phyloP scores from a whole-genome alignment of 768 basidiomycete species.

The Boletus coccyginus region DNA sequence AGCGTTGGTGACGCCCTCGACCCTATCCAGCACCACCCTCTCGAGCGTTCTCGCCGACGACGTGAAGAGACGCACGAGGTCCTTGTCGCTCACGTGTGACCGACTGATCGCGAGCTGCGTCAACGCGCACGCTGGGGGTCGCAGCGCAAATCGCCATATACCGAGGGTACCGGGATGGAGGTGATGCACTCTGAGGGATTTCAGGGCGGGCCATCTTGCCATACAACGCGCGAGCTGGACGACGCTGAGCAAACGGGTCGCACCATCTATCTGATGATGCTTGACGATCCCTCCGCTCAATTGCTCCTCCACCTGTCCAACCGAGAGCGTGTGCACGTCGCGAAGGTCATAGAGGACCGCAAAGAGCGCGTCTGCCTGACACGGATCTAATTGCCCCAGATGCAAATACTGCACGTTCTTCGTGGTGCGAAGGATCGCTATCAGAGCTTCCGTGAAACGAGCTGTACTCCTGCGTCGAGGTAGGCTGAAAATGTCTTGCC shows the following conservation, averaged over 20 bases:
- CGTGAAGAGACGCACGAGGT: conserved; percentile 14
- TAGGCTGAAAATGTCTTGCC: not conserved
- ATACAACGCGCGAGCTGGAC: conserved; percentile 20
- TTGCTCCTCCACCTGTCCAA: conserved; percentile 4
- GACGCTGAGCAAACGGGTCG: conserved; percentile 7
- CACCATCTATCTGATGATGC: not conserved
- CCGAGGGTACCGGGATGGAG: conserved; percentile 11
- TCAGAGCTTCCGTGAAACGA: conserved; percentile 17
- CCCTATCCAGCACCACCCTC: conserved; percentile 13
- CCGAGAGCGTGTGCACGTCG: conserved; percentile 10
- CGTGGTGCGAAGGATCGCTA: conserved; percentile 16
- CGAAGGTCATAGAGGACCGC: conserved; percentile 6
- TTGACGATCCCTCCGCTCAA: not conserved
- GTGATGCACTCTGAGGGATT: conserved; percentile 12
- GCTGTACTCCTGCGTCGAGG: not conserved
- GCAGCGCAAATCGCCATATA: conserved; percentile 13
- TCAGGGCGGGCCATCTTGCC: conserved; percentile 14
- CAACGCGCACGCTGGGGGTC: conserved; percentile 15
- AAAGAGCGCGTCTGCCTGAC: conserved; percentile 11
- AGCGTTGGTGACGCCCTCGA: conserved; percentile 19
- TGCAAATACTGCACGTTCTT: conserved; percentile 17
- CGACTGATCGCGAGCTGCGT: conserved; percentile 17
- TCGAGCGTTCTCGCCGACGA: conserved; percentile 16
- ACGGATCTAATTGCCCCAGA: conserved; percentile 10
- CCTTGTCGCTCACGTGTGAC: conserved; percentile 17